Evolutionary conservation across 306 rosid genomes (phyloP), one percentile per base, ranked within the genome.

Genomic region (Lablab purpureus): DNA sequence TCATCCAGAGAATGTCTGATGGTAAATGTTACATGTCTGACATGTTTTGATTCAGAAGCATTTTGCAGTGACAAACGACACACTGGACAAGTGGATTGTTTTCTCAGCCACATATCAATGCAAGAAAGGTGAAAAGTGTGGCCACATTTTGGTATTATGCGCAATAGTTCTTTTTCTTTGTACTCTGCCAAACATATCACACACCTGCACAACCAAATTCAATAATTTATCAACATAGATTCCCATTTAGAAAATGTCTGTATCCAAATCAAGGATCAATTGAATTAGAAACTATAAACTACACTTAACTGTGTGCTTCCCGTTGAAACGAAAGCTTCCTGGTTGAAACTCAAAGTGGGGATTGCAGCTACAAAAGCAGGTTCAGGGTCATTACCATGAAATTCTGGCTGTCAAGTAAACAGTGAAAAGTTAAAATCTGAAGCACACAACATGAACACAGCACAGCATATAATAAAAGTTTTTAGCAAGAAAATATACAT

Each of bases 131-230:
- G 99, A 78, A 92, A 95, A 51, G 72, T 88, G 87, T 95, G 99
- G 54, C 97, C 94, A 84, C 99, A 95, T 80, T 92, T 87, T 1
- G 99, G 99, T 91, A 95, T 92, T 74, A 92, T 92, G 54, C 99
- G 82, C 73, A 95, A 25, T 11, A 92, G 59, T 72, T 95, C 99
- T 81, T 87, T 89, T 82, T 92, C 99, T 85, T 91, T 91, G 83
- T 95, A 95, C 21, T 95, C 98, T 6, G 88, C 86, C 81, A 95
- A 85, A 83, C 99, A 95, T 81, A 95, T 95, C 84, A 96, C 91
- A 81, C 99, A 95, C 86, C 99, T 95, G 88, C 80, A 76, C 36
- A 41, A 73, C 21, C 71, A 85, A 73, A 75, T 1, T 5, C 30
- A 71, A 28, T 37, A 56, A 75, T 63, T 50, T 30, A 78, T 59